A percentile compares a stretch with the other conserved stretches of the same genome.
Evolutionary conservation across 73 alveolate genomes (phyloP).

Genomic region (Effrenium voratum): DNA sequence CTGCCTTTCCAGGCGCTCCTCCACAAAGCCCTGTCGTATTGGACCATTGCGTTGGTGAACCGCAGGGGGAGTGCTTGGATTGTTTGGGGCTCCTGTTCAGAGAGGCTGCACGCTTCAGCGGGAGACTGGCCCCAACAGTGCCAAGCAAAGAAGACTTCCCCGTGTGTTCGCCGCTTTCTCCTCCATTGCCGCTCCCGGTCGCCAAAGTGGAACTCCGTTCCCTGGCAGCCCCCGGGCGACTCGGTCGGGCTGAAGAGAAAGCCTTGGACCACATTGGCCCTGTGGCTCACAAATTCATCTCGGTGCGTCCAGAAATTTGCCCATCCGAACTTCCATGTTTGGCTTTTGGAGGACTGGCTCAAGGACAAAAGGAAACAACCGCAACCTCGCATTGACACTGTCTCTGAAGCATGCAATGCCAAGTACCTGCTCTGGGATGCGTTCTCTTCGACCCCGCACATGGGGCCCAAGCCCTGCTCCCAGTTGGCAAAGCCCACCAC

Average conservation of each 20-base stretch:
- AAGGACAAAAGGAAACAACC: neutral
- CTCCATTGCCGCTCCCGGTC: slow-evolving; percentile 78
- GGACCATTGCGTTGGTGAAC: too few species aligned
- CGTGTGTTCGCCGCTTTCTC: neutral
- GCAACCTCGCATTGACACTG: neutral
- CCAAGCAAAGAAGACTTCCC: too few species aligned
- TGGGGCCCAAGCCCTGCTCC: slow-evolving; percentile 56
- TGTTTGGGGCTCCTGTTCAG: too few species aligned
- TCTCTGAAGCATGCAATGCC: neutral
- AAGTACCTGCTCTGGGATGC: neutral
- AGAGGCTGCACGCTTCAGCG: too few species aligned
- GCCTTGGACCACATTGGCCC: neutral
- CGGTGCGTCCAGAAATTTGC: neutral
- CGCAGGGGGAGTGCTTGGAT: too few species aligned
- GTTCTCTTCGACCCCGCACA: neutral
- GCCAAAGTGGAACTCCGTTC: slow-evolving; percentile 67
- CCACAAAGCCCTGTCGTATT: too few species aligned
- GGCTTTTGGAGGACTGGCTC: neutral
- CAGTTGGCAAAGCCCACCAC: slow-evolving; percentile 48
- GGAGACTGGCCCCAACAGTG: too few species aligned
- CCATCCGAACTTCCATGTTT: neutral
- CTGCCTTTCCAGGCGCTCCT: slow-evolving; percentile 88
- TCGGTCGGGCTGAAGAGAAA: slow-evolving; percentile 86
- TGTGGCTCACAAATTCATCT: neutral
- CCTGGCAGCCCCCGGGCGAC: slow-evolving; percentile 87